Evolutionary conservation across 2,329 filamentous ascomycete species (phyloP), one percentile per base, ranked within the genome.

Genomic region (Intubia oerlemansii): DNA sequence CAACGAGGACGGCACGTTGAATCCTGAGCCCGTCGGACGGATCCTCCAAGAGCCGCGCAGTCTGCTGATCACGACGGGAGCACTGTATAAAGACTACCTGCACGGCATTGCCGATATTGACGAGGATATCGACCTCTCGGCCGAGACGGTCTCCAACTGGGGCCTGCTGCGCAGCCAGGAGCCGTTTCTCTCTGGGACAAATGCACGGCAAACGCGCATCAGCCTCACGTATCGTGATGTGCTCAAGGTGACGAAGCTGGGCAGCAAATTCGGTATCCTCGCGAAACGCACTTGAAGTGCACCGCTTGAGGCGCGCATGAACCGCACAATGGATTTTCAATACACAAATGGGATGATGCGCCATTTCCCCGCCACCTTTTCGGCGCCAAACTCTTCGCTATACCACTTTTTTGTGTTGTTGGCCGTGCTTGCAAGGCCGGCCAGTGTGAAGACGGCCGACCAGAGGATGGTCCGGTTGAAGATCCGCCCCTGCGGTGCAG

Each of bases 171-270:
- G 62, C 7, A 56, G 66, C 13, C 44, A 47, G 2, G 47, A 53
- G 25, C 35, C 41, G 29, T 57, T 62, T 39, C 39, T 43, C 25
- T 51, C 56, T 9, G 74, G 73, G 2, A 49, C 48, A 24, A 72
- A 66, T 42, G 41, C 54, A 29, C 62, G 78, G 24, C 48, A 53
- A 24, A 69, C 59, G 9, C 63, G 79, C 32, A 66, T 69, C 16
- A 84, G 78, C 49, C 52, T 85, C 38, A 88, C 79, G 2, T 85
- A 77, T 50, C 62, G 85, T 38, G 84, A 95, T 53, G 85, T 95
- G 23, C 52, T 85, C 38, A 78, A 75, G 42, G 77, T 90, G 12
- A 75, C 74, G 7, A 79, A 70, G 39, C 49, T 81, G 14, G 76
- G 75, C 17, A 67, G 56, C 44, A 78, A 69, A 41, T 52, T 84